Conservation (phyloP, 805 yeast genomes). For the Saccharomycopsis sp. region DNA sequence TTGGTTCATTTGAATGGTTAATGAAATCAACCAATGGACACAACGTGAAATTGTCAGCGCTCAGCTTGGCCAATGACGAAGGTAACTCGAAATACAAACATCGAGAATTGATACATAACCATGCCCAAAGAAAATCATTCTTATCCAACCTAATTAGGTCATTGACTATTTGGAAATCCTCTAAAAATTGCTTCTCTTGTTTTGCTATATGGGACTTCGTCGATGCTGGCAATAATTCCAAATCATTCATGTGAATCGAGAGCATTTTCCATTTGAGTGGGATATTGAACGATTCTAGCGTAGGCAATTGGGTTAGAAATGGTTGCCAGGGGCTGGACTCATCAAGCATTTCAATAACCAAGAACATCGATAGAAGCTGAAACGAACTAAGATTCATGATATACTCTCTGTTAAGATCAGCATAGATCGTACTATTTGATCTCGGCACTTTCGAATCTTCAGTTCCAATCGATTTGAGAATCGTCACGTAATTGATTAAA, state of each 20-base stretch:
- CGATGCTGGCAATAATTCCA: not conserved
- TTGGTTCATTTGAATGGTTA: too few relatives aligned
- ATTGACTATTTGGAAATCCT: conserved; percentile 9
- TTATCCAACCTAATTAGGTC: conserved; percentile 5
- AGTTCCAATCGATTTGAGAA: conserved; percentile 10
- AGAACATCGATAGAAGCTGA: conserved; percentile 12
- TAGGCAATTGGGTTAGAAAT: conserved; percentile 10
- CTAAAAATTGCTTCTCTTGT: conserved; percentile 2
- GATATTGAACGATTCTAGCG: not conserved
- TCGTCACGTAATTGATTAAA: conserved; percentile 13
- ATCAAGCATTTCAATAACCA: conserved; percentile 6
- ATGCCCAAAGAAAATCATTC: conserved; percentile 50
- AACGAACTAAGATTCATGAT: conserved; percentile 9
- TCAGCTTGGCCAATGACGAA: conserved; percentile 30
- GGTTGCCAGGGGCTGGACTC: conserved; percentile 10
- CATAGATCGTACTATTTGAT: conserved; percentile 4
- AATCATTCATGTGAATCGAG: too few relatives aligned
- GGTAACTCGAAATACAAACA: conserved; percentile 75
- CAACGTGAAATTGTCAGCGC: conserved; percentile 70
- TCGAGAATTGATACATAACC: conserved; percentile 88
- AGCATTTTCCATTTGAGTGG: conserved; percentile 10
- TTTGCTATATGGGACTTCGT: not conserved
- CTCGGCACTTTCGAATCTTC: not conserved
- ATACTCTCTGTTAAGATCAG: not conserved
- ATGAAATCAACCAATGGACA: conserved; percentile 89